Conservation (phyloP, 805 yeast species). For the Candida morakotiae region DNA sequence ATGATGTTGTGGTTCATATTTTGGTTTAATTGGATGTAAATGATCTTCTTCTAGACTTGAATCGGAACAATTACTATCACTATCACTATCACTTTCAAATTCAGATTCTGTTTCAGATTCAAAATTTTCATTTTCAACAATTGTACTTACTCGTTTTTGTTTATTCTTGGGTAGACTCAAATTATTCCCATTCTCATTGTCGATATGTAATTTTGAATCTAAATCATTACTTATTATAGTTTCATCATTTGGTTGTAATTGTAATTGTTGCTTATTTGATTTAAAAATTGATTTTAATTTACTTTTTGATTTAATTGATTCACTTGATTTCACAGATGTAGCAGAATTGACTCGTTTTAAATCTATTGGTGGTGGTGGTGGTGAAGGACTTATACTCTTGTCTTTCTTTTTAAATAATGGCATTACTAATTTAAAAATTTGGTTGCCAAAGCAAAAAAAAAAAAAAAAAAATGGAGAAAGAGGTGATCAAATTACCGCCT, state of each 20-base stretch:
- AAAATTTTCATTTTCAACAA: conserved; percentile 12
- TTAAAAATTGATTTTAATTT: conserved; percentile 8
- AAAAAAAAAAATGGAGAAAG: neutral
- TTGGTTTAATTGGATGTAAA: conserved; percentile 17
- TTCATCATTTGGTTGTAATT: neutral
- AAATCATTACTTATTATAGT: neutral
- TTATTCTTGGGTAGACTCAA: conserved; percentile 2
- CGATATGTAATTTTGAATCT: neutral
- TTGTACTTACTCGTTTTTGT: conserved; percentile 23
- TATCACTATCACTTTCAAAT: conserved; percentile 7
- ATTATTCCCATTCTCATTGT: neutral
- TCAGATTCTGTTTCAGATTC: conserved; percentile 12
- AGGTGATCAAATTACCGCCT: neutral
- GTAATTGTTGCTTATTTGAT: neutral
- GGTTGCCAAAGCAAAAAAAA: neutral
- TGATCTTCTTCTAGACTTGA: conserved; percentile 23
- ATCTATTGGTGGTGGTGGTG: neutral
- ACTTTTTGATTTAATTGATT: conserved; percentile 6
- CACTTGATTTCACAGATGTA: conserved; percentile 8
- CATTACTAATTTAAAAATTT: conserved; percentile 3
- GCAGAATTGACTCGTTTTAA: conserved; percentile 9
- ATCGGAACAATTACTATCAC: conserved; percentile 10
- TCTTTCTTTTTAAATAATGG: conserved; percentile 10
- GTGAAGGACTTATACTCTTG: neutral
- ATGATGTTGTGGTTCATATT: conserved; percentile 6